phyloP scores from a whole-genome alignment of 2,329 filamentous ascomycete genomes.

The Seiridium cupressi region DNA sequence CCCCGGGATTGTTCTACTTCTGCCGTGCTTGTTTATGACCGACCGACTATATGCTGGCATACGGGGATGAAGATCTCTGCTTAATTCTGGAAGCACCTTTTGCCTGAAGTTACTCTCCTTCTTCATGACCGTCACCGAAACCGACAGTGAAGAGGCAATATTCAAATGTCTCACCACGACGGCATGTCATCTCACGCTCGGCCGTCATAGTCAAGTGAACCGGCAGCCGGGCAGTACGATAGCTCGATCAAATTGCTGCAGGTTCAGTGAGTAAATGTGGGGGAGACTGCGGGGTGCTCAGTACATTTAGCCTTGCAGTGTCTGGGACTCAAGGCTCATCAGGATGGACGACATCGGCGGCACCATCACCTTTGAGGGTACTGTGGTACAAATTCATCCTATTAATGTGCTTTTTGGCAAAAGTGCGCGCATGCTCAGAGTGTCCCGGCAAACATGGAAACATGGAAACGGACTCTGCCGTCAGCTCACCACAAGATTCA shows the following conservation, averaged over 20 bases:
- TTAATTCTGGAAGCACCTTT: too few species aligned
- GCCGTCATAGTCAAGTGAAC: too few species aligned
- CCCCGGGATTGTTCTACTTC: not conserved
- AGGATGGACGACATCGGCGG: not conserved
- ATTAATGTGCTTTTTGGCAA: not conserved
- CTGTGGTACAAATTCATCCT: too few species aligned
- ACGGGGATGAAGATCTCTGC: too few species aligned
- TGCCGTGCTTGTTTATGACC: not conserved
- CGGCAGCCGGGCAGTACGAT: not conserved
- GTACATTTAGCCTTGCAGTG: not conserved
- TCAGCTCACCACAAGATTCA: too few species aligned
- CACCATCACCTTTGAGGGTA: not conserved
- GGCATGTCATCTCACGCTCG: too few species aligned
- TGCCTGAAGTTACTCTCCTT: too few species aligned
- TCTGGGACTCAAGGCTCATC: too few species aligned
- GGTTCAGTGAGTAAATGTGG: not conserved
- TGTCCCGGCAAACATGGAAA: not conserved
- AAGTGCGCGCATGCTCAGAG: not conserved
- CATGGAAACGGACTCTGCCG: not conserved
- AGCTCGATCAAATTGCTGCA: not conserved
- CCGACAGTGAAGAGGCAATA: too few species aligned
- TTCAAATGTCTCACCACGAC: too few species aligned
- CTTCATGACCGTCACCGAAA: too few species aligned
- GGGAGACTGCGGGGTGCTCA: slow-evolving; percentile 1
- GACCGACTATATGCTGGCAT: not conserved